Percentiles rank a stretch among this genome's conserved stretches.
Conservation (phyloP, 164 flowering plant species). For the Stephania cephalantha region DNA sequence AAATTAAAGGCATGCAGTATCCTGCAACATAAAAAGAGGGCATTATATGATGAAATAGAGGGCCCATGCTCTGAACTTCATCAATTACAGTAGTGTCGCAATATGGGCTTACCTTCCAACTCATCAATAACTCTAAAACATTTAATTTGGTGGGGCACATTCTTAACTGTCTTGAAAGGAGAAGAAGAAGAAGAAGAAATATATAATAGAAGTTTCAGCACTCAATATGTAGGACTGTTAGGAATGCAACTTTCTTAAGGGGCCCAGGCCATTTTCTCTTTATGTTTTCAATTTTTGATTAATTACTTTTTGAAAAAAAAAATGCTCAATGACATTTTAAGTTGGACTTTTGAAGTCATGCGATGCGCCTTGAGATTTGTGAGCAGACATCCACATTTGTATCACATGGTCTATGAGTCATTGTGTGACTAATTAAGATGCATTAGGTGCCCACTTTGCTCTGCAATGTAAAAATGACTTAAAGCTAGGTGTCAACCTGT, state of each 20-base stretch:
- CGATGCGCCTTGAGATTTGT: neutral
- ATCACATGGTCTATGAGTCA: no score
- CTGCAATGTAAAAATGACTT: neutral
- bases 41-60: neutral
- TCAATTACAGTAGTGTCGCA: neutral
- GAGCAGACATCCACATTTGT: no score
- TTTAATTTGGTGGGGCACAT: neutral
- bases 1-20: neutral
- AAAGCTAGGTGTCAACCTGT: neutral
- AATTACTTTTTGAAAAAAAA: no score
- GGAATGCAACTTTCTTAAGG: neutral
- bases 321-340: neutral
- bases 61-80: neutral
- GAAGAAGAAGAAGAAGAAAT: neutral
- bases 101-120: neutral
- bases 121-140: neutral
- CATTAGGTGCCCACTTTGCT: neutral
- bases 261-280: neutral
- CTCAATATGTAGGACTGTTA: neutral
- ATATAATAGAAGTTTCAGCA: neutral
- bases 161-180: neutral
- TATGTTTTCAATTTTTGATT: no score
- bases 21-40: slow-evolving; percentile 2
- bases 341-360: no score
- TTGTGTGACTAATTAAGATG: neutral